These are phyloP conservation scores for Pestalotiopsis sp. DNA, from an alignment of 2,329 filamentous ascomycete species.

Conservation along the genomic window DNA sequence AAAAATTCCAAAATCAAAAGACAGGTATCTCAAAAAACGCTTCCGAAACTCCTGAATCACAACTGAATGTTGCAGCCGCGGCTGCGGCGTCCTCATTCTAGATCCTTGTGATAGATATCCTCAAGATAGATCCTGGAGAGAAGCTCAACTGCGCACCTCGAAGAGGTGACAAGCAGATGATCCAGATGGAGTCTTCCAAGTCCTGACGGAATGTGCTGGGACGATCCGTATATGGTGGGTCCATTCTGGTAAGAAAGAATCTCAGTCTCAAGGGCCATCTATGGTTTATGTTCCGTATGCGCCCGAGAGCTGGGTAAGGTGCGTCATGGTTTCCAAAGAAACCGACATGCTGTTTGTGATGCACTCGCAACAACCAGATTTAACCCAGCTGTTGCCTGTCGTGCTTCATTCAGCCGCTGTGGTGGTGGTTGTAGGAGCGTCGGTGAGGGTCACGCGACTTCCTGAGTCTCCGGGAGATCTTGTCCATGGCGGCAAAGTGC, in stretches of 20 bases:
- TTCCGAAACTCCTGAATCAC: not conserved
- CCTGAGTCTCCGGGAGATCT: constrained; percentile 47
- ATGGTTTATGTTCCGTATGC: not conserved
- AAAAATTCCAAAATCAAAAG: not conserved
- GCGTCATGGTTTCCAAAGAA: not conserved
- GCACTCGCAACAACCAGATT: not conserved
- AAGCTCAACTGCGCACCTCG: not conserved
- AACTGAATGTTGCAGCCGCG: not conserved
- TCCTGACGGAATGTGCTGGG: not conserved
- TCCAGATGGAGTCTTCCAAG: not conserved
- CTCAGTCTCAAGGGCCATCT: not conserved
- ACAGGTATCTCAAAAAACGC: not conserved
- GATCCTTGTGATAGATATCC: constrained; percentile 3
- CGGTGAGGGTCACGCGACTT: constrained; percentile 36
- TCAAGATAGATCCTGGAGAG: constrained; percentile 6
- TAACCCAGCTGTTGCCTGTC: constrained; percentile 17
- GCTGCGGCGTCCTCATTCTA: constrained; percentile 9
- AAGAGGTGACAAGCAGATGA: not conserved
- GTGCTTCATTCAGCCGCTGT: constrained; percentile 37
- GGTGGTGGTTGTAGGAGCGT: constrained; percentile 37
- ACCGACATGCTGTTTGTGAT: not conserved
- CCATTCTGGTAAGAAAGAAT: not conserved
- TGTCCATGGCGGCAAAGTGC: constrained; percentile 53
- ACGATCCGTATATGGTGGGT: not conserved
- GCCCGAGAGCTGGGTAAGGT: constrained; percentile 3